Conservation (phyloP, 129 eudicot genomes). For the Centella asiatica region DNA sequence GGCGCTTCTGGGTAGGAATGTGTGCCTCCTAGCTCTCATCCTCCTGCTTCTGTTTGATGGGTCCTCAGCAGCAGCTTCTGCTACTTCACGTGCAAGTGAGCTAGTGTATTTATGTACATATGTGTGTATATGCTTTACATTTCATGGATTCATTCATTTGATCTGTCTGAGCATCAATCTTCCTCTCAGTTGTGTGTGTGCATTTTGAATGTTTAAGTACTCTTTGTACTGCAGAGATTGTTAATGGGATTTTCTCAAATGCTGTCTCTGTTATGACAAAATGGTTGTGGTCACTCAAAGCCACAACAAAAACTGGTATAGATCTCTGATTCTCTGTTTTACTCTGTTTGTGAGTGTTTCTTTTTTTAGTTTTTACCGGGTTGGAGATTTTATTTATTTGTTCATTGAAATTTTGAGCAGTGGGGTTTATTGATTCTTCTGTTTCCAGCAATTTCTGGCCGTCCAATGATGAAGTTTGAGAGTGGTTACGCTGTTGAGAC, state of each 20-base stretch:
- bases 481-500: conserved; percentile 91
- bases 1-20: conserved; percentile 25
- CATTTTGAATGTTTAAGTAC: neutral
- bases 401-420: neutral
- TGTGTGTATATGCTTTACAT: neutral
- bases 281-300: conserved; percentile 72
- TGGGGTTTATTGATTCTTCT: conserved; percentile 2
- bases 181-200: neutral
- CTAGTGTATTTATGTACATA: neutral
- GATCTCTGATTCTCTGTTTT: conserved; percentile 21
- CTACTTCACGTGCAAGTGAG: conserved; percentile 88
- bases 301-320: conserved; percentile 75
- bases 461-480: conserved; percentile 95
- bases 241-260: conserved; percentile 73
- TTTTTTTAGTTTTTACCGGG: neutral
- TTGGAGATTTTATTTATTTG: conserved; percentile 2
- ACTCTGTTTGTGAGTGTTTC: conserved; percentile 8
- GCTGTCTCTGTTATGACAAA: conserved; percentile 57
- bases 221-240: conserved; percentile 50
- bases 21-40: conserved; percentile 28
- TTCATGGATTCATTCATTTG: conserved; percentile 1
- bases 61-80: conserved; percentile 46
- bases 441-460: conserved; percentile 64
- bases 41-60: conserved; percentile 39
- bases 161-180: conserved; percentile 18